Percentiles rank a stretch among this genome's conserved stretches.
These are phyloP conservation scores for Trifolium pratense DNA, from an alignment of 306 rosid genomes.

Conservation along the genomic window DNA sequence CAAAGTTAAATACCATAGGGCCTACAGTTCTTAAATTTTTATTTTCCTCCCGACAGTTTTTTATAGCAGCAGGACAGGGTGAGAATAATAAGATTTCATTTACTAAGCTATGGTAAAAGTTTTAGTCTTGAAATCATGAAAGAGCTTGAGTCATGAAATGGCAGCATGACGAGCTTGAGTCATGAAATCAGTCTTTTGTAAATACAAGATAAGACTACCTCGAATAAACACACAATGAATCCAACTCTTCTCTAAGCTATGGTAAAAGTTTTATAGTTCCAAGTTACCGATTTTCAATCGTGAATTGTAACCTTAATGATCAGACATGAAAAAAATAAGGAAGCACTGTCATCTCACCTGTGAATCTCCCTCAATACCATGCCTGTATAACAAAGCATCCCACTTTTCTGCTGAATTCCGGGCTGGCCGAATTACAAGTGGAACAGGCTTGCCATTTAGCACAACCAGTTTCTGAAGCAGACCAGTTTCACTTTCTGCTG, in stretches of 20 bases:
- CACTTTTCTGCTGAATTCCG: constrained; percentile 93
- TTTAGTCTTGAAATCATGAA: too few species aligned
- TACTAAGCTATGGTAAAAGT: too few species aligned
- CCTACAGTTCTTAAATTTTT: constrained; percentile 18
- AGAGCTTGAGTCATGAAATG: too few species aligned
- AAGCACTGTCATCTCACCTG: constrained; percentile 62
- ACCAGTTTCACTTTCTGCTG: constrained; percentile 90
- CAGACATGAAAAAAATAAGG: constrained; percentile 14
- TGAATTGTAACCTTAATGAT: constrained; percentile 20
- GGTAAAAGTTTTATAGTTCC: neutral
- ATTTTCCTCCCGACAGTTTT: constrained; percentile 16
- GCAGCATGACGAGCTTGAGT: neutral
- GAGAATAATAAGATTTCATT: constrained; percentile 20
- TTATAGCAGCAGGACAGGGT: constrained; percentile 8
- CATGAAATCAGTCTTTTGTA: neutral
- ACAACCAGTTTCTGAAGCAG: constrained; percentile 81
- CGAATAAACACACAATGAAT: neutral
- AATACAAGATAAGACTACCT: constrained; percentile 8
- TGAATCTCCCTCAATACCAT: constrained; percentile 69
- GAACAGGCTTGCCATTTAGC: constrained; percentile 72
- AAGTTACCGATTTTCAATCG: neutral
- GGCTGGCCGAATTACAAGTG: constrained; percentile 84
- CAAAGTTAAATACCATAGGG: constrained; percentile 21
- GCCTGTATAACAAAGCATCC: constrained; percentile 95
- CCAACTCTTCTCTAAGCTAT: neutral